A percentile compares a stretch with the other conserved stretches of the same genome.
Evolutionary conservation across 495 filamentous ascomycete genomes (phyloP).

Genomic region (Pseudevernia furfuracea): DNA sequence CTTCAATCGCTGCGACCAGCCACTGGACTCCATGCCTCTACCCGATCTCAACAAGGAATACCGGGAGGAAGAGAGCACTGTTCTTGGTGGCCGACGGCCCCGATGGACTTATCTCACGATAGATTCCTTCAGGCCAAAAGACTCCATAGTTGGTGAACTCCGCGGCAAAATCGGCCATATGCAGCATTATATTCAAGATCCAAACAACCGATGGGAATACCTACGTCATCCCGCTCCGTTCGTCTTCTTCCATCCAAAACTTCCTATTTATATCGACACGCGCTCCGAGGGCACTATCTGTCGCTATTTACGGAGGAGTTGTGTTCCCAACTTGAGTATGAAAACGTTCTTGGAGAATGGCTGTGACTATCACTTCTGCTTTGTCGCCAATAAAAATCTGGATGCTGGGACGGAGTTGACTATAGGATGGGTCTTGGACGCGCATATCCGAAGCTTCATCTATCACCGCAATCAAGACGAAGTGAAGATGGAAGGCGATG

Average conservation of each 20-base stretch:
- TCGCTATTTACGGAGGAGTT: constrained; percentile 82
- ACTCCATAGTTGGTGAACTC: constrained; percentile 73
- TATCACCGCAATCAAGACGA: constrained; percentile 34
- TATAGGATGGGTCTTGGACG: constrained; percentile 57
- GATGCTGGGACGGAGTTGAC: constrained; percentile 55
- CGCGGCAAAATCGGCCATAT: constrained; percentile 78
- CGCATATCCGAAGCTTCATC: constrained; percentile 36
- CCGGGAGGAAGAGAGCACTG: constrained; percentile 37
- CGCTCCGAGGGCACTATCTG: constrained; percentile 73
- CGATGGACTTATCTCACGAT: constrained; percentile 67
- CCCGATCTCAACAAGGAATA: constrained; percentile 42
- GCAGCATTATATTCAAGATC: constrained; percentile 65
- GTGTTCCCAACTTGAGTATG: constrained; percentile 72
- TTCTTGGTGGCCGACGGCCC: constrained; percentile 43
- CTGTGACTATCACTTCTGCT: constrained; percentile 79
- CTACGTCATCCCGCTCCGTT: constrained; percentile 75
- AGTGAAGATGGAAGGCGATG: constrained; percentile 40
- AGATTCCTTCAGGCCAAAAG: constrained; percentile 51
- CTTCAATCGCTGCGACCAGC: constrained; percentile 45
- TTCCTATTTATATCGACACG: constrained; percentile 87
- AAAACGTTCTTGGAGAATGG: constrained; percentile 71
- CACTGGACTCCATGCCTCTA: constrained; percentile 48
- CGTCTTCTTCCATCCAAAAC: constrained; percentile 72
- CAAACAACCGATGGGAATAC: constrained; percentile 65
- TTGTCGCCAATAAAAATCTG: constrained; percentile 70